phyloP scores from a whole-genome alignment of 495 filamentous ascomycete species.

The Parathielavia appendiculata region DNA sequence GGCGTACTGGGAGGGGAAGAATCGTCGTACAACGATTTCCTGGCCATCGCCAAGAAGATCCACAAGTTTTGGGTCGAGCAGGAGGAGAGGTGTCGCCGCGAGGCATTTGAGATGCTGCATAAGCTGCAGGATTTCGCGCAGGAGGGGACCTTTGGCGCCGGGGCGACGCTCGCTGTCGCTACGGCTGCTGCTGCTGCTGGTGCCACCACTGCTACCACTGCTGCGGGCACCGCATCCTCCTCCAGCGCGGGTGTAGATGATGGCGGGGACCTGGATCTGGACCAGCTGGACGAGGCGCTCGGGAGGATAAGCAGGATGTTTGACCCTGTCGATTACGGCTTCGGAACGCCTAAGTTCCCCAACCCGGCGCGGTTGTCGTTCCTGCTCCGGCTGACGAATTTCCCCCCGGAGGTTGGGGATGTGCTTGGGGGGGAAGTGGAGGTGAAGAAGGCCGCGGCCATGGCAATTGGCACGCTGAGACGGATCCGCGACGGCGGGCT shows the following conservation, averaged over 20 bases:
- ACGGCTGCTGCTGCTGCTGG: constrained; percentile 23
- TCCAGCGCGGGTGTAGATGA: background rate
- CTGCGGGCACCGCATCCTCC: background rate
- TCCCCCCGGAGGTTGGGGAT: constrained; percentile 67
- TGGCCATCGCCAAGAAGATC: constrained; percentile 78
- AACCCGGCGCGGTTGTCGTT: constrained; percentile 82
- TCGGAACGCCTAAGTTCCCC: constrained; percentile 83
- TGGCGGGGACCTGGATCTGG: constrained; percentile 67
- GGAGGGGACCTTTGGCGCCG: constrained; percentile 64
- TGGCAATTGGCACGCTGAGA: constrained; percentile 77
- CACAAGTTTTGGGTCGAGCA: constrained; percentile 78
- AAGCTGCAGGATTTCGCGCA: constrained; percentile 81
- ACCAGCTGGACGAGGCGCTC: constrained; percentile 86
- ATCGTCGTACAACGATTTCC: constrained; percentile 59
- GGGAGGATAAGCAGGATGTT: constrained; percentile 72
- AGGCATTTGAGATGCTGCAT: constrained; percentile 73
- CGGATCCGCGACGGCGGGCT: constrained; percentile 83
- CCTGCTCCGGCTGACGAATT: constrained; percentile 68
- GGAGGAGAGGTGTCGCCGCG: constrained; percentile 69
- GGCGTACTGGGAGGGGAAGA: constrained; percentile 35
- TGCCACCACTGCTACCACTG: background rate
- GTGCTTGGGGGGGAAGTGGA: constrained; percentile 74
- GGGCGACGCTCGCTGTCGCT: constrained; percentile 8
- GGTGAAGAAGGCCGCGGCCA: constrained; percentile 65
- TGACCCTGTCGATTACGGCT: constrained; percentile 74